Base-by-base conservation (phyloP, 2,329 filamentous ascomycete species). In the Zymoseptoria passerinii region DNA sequence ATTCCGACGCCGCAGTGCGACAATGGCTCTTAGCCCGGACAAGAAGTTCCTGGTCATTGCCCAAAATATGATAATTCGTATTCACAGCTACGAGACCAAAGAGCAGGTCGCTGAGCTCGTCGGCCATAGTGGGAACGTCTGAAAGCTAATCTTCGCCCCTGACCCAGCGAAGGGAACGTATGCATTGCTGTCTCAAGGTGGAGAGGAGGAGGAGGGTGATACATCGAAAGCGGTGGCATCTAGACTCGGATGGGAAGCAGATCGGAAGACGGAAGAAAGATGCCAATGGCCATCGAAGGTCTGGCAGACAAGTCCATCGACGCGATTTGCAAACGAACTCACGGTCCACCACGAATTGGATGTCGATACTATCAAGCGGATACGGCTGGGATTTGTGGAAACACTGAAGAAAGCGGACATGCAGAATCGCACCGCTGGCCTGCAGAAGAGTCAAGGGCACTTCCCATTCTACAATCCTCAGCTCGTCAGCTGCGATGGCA, bases 281-380 rank as follows among this genome's bases (percentile, higher is more conserved):
- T 59, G 54, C 61, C 63, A 7, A 58, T 63, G 40, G 59, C 57
- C 4, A 50, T 61, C 27, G 28, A 55, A 16, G 52, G n/a, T 10
- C 28, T 65, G 6, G 58, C 59, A 8, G 55, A 57, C 40, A 61
- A 59, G 54, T 57, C 57, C 20, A 58, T 62, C 9, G 29, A 28
- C 3, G 55, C 63, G n/a, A 56, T 65, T 65, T 18, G 50, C 27
- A 28, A 23, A 51, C 40, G 61, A 63, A 28, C 56, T 61, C 10
- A 51, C n/a, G 5, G 40, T 8, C 28, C 57, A 63, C 40, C 59
- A 63, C 49, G 59, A 58, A 8, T 53, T 65, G 10, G 40, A 48
- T 13, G 52, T 48, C 13, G 20, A 48, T 10, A 52, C 55, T 8
- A 29, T 63, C 23, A 56, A 28, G 7, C 44, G 50, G 10, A 49